Percentiles rank a stretch among this genome's conserved stretches.
These are phyloP conservation scores for Leishmania tropica DNA, from an alignment of 208 protist species.

Conservation along the genomic window DNA sequence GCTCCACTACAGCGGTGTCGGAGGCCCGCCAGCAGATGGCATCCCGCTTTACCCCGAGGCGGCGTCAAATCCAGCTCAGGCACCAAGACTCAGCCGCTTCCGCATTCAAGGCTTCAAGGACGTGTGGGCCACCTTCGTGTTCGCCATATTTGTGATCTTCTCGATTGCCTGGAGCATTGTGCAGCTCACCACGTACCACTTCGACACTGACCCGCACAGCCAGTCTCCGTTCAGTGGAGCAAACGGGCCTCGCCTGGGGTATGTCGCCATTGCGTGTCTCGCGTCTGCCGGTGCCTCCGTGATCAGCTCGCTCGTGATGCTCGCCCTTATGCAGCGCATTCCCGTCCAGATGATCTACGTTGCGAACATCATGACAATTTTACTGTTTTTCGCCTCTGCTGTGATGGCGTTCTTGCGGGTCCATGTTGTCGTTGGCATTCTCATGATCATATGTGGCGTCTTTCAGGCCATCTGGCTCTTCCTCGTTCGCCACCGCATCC, in stretches of 20 bases:
- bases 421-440: constrained; percentile 33
- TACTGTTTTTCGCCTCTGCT: constrained; percentile 34
- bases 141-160: constrained; percentile 50
- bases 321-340: constrained; percentile 23
- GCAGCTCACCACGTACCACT: constrained; percentile 45
- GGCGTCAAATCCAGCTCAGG: not conserved
- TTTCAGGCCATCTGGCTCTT: constrained; percentile 60
- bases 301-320: constrained; percentile 16
- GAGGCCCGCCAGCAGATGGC: constrained; percentile 44
- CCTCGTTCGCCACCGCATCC: constrained; percentile 72
- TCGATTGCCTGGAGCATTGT: constrained; percentile 63
- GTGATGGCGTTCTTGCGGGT: constrained; percentile 39
- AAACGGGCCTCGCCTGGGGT: not conserved
- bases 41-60: constrained; percentile 66
- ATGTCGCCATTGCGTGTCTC: not conserved
- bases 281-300: constrained; percentile 14
- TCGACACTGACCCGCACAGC: not conserved
- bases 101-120: constrained; percentile 68
- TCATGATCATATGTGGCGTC: constrained; percentile 41
- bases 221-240: not conserved
- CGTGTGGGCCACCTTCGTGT: constrained; percentile 73
- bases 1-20: constrained; percentile 33
- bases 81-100: constrained; percentile 68
- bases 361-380: constrained; percentile 47
- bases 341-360: constrained; percentile 61